phyloP scores from a whole-genome alignment of 257 asterid genomes.

The Salvia miltiorrhiza region DNA sequence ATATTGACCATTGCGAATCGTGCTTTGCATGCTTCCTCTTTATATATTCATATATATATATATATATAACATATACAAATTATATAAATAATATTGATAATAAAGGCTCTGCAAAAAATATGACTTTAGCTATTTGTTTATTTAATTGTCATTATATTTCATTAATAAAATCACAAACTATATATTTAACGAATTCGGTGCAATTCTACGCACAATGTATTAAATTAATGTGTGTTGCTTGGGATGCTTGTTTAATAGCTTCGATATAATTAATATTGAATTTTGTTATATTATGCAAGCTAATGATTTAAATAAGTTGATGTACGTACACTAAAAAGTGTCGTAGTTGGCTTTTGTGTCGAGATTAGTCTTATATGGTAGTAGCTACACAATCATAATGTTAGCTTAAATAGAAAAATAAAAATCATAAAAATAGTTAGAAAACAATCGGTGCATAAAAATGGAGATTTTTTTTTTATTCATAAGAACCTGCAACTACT shows the following conservation, averaged over 20 bases:
- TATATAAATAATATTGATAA: background rate
- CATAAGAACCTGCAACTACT: too few species aligned
- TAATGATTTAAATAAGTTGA: background rate
- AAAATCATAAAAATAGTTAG: too few species aligned
- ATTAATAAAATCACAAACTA: background rate
- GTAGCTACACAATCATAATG: too few species aligned
- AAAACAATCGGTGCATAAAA: too few species aligned
- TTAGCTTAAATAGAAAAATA: too few species aligned
- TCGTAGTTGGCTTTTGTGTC: background rate
- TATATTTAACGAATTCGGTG: background rate
- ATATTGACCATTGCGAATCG: conserved; percentile 6
- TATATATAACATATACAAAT: background rate
- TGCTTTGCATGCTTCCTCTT: conserved; percentile 8
- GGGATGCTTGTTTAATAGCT: background rate
- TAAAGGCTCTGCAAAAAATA: background rate
- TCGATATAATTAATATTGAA: background rate
- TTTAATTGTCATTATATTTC: background rate
- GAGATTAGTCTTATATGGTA: too few species aligned
- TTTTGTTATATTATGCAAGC: background rate
- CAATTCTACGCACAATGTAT: background rate
- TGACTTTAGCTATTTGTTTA: background rate
- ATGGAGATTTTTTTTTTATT: too few species aligned
- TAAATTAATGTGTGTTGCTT: background rate
- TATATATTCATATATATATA: background rate
- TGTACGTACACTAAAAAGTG: background rate